phyloP scores from a whole-genome alignment of 805 yeast genomes.

The Candida ascalaphidarum region DNA sequence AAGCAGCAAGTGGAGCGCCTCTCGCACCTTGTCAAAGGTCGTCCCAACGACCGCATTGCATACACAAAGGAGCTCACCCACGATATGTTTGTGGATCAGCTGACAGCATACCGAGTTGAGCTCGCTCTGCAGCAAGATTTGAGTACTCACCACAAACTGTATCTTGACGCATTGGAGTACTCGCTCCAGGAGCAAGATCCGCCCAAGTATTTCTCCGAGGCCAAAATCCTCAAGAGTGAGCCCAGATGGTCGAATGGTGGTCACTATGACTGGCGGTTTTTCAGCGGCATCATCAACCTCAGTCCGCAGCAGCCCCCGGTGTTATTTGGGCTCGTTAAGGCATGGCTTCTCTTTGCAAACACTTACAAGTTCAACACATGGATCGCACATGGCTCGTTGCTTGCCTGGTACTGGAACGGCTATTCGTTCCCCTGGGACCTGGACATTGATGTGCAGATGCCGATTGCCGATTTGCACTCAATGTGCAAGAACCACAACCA shows the following conservation, averaged over 20 bases:
- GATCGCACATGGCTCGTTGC: constrained; percentile 20
- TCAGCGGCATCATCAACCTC: constrained; percentile 13
- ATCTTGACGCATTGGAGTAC: constrained; percentile 6
- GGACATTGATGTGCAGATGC: constrained; percentile 21
- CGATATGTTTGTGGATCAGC: constrained; percentile 17
- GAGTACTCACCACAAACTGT: constrained; percentile 3
- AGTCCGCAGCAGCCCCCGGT: constrained; percentile 11
- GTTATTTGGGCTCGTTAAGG: constrained; percentile 12
- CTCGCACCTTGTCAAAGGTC: not conserved
- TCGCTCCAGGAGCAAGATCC: constrained; percentile 7
- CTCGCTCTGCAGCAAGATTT: constrained; percentile 1
- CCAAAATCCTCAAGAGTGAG: constrained; percentile 11
- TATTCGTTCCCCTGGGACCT: constrained; percentile 20
- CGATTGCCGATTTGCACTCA: constrained; percentile 15
- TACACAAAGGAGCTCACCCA: constrained; percentile 6
- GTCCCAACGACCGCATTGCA: not conserved
- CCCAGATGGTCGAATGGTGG: constrained; percentile 16
- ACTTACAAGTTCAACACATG: constrained; percentile 17
- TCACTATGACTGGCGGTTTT: constrained; percentile 33
- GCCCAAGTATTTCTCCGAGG: constrained; percentile 26
- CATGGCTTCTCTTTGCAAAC: constrained; percentile 18
- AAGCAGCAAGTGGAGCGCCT: constrained; percentile 7
- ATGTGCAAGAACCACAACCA: constrained; percentile 13
- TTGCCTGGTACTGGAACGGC: constrained; percentile 23
- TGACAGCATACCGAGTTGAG: constrained; percentile 6